Base-by-base conservation (phyloP, 2,329 filamentous ascomycete species). In the Aspergillus sp. region DNA sequence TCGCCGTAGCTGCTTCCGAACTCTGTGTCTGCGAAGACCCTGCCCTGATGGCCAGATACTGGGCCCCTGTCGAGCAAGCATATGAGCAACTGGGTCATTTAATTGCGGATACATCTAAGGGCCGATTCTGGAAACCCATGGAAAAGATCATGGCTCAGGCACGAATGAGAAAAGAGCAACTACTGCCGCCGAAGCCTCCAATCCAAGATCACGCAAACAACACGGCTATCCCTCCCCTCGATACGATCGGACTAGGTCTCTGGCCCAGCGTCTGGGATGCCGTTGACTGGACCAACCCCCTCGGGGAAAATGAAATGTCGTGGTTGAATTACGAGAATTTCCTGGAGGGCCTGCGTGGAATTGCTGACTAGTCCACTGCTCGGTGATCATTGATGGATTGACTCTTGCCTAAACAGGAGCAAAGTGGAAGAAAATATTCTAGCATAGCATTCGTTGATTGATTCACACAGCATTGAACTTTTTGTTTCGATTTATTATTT, bases 1-100 rank as follows among this genome's bases (percentile, higher is more conserved):
- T 74, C 4, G 70, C 70, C 4, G 70, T 74, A 11, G 71, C 71
- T 18, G 59, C 73, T 20, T 68, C 71, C 12, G 70, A 74, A 47
- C 63, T 74, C 11, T 74, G 69, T 31, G 68, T 68, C 36, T 74
- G 71, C 54, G 61, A 67, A 24, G 67, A 66, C 60, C 71, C 56
- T 58, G 56, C 42, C 36, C 12, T 65, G 18, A 62, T 63, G 57
- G 63, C 62, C n/a, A 65, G 56, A 20, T 70, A 67, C 55, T 73
- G 70, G 70, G 57, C 62, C 1, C 56, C 68, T 1, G 61, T 73
- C 20, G 66, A 70, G 4, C 55, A 64, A n/a, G 61, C 64, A 3
- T 71, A 66, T 46, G 62, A 68, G 6, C 61, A 62, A 11, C 64
- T 67, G n/a, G 64, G 68, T 10, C 36, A 59, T 10, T 18, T 69